Base-by-base conservation (phyloP, 108 stramenopile species). In the Cyclotella cryptica region DNA sequence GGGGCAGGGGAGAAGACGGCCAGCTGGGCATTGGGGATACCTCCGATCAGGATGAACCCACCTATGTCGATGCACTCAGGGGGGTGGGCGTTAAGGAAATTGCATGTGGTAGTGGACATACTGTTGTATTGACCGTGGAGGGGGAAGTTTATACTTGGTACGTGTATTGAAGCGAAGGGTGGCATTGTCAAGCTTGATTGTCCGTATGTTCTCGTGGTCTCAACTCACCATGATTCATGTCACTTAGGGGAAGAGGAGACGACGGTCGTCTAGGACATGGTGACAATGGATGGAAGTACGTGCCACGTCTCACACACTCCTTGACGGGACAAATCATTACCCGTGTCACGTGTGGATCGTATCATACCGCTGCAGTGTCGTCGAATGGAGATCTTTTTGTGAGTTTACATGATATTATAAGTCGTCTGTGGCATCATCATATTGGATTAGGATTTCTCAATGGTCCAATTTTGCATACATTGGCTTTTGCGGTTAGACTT, bases 281-380 rank as follows among this genome's bases (percentile, higher is more conserved):
- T 11, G 97, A 98, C 43, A 96, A 96, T 66, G 96, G 95, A 47
- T 98, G 97, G 97, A 98, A 98, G 76, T 96, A 97, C 69, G 97
- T 97, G 10, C 97, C 97, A 8, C 87, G 96, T 0, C 82, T 96
- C 13, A 93, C 88, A 9, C 90, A 92, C 51, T 83, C 86, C 44
- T 69, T 98, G 46, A 89, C 86, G 28, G 93, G 94, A 45, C 91
- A 92, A 52, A 86, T 93, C 7, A 87, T 97, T 18, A 83, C 86
- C 0, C 88, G 96, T 80, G 94, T 96, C 13, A 98, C 97, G 0
- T 97, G 97, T 84, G 97, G 97, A 19, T 84, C 85, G 27, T 98
- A 98, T 83, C 97, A 98, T 80, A 98, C 97, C 17, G 97, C 96
- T 1, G 97, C 97, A 11, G 97, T 97, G 0, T 88, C 92, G 14